Percentiles rank a stretch among this genome's conserved stretches.
These are phyloP conservation scores for Cnidoscolus chayamansa DNA, from an alignment of 441 rosid genomes.

Conservation along the genomic window DNA sequence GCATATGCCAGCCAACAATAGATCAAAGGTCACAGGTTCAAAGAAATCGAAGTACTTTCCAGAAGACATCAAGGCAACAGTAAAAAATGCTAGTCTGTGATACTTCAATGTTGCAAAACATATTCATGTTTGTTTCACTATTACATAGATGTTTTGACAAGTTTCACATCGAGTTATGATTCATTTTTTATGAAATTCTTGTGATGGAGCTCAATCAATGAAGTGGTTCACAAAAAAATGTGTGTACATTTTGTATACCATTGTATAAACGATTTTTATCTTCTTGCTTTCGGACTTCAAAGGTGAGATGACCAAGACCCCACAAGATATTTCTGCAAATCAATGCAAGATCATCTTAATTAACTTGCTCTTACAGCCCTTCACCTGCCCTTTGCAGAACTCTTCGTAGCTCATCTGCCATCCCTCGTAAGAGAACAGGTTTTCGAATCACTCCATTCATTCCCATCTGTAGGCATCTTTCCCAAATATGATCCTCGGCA, in stretches of 20 bases:
- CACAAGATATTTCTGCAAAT: neutral
- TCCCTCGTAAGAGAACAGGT: conserved; percentile 62
- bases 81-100: neutral
- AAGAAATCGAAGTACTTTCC: neutral
- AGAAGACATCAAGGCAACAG: neutral
- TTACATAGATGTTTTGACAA: conserved; percentile 3
- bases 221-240: conserved; percentile 24
- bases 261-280: conserved; percentile 10
- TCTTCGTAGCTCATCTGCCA: conserved; percentile 66
- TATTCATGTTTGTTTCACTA: conserved; percentile 17
- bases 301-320: neutral
- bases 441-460: conserved; percentile 81
- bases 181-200: conserved; percentile 15
- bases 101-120: conserved; percentile 7
- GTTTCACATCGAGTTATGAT: conserved; percentile 12
- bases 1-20: neutral
- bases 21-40: neutral
- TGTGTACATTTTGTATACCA: conserved; percentile 23
- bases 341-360: neutral
- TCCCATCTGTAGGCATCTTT: conserved; percentile 63
- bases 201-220: neutral
- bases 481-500: conserved; percentile 60
- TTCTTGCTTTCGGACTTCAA: conserved; percentile 5
- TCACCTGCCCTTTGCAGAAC: conserved; percentile 56
- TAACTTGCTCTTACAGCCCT: conserved; percentile 26